Conservation (phyloP, 345 rosid genomes). For the Pistacia atlantica region DNA sequence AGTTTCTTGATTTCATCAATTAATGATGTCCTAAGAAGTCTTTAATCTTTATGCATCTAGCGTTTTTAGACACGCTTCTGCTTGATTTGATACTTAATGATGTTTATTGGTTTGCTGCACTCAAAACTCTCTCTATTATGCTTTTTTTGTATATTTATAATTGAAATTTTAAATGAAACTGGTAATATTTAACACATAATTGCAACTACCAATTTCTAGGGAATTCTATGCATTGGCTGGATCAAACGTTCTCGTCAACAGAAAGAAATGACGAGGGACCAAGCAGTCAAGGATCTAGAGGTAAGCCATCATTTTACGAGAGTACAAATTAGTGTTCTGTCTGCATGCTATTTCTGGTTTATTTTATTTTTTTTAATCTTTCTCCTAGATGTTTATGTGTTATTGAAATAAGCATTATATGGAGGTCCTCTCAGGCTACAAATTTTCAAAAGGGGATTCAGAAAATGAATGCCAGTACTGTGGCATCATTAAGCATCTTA, state of each 20-base stretch:
- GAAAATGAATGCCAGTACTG: not conserved
- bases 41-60: not conserved
- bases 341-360: not conserved
- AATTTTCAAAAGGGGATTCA: not conserved
- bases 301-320: constrained; percentile 37
- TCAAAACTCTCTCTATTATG: not conserved
- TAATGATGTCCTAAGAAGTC: not conserved
- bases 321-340: constrained; percentile 1
- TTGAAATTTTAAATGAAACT: not conserved
- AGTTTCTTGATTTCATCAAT: not conserved
- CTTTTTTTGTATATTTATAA: not conserved
- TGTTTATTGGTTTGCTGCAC: not conserved
- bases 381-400: not conserved
- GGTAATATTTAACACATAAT: constrained; percentile 5
- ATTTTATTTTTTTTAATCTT: not conserved
- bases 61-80: not conserved
- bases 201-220: constrained; percentile 42
- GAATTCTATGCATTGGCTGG: constrained; percentile 85
- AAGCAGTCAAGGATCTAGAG: constrained; percentile 84
- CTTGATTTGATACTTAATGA: not conserved
- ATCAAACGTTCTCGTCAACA: constrained; percentile 75
- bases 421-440: not conserved
- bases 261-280: constrained; percentile 74
- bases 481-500: not conserved
- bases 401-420: not conserved